Base-by-base conservation (phyloP, 208 protist species). In the Naegleria lovaniensis region DNA sequence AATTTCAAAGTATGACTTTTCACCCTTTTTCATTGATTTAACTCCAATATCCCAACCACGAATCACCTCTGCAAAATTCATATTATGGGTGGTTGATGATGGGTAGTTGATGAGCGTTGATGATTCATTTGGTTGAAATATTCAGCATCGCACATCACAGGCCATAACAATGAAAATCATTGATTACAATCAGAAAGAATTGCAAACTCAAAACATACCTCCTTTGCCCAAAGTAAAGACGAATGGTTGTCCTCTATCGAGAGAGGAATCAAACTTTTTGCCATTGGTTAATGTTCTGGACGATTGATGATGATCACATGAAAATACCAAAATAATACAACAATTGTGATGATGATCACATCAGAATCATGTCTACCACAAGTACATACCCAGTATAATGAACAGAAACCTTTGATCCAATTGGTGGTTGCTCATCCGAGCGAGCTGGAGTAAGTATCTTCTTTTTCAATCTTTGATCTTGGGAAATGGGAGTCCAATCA, bases 21-120 rank as follows among this genome's bases (percentile, higher is more conserved):
- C 96, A 33, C 96, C 96, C 22, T 95, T 91, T 19, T 93, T 93
- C 96, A 98, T 98, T 6, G 96, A 97, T 16, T 94, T 94, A 67
- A 98, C 95, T 76, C 96, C 96, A 76, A 95, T 93, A 88, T 98
- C 96, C 96, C 96, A 97, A 48, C 96, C 96, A 90, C 96, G 96
- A 91, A 98, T 98, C 13, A 97, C 96, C 92, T 97, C 93, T 67
- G n/a, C n/a, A n/a, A n/a, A n/a, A n/a, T n/a, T n/a, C n/a, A n/a
- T n/a, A n/a, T n/a, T n/a, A n/a, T n/a, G n/a, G n/a, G n/a, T n/a
- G n/a, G n/a, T n/a, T n/a, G n/a, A n/a, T n/a, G n/a, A n/a, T n/a
- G n/a, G n/a, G n/a, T n/a, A n/a, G n/a, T n/a, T n/a, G n/a, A n/a
- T n/a, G n/a, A n/a, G n/a, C n/a, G n/a, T n/a, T n/a, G n/a, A n/a